Evolutionary conservation across 1,284 basidiomycete species (phyloP), one percentile per base, ranked within the genome.

Genomic region (Mrakiaceae sp.): DNA sequence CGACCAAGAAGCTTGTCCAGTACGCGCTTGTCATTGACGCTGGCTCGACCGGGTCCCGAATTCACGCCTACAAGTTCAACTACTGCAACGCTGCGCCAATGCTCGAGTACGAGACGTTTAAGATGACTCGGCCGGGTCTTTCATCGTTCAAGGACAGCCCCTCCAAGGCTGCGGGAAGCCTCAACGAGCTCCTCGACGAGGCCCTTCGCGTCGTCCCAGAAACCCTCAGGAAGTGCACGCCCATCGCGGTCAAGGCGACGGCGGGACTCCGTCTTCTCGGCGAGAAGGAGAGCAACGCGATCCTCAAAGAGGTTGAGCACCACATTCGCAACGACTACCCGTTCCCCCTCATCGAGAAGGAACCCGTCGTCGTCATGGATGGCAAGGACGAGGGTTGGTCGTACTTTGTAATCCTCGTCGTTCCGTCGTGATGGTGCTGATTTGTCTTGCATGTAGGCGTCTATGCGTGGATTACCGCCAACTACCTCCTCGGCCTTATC

Each of bases 21-120:
- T 98, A 90, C 75, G 93, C 91, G 0, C 83, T 98, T 71, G 97
- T 98, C 85, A 90, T 98, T 76, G 95, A 98, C 74, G 95, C 96
- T 0, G 96, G 95, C 14, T 97, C 93, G 50, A 97, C 93, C 0
- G 95, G 95, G 27, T 96, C 93, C 1, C 85, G 95, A 14, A 94
- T 98, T 72, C 95, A 98, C 80, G 84, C 98, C 42, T 98, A 98
- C 86, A 96, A 95, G 74, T 96, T 97, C 82, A 83, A 94, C 81
- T 88, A 94, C 79, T 96, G 93, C 79, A 81, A 81, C 0, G 76
- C 85, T 0, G 83, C 88, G 5, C 87, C 93, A 0, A 77, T 82
- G 61, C 89, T 91, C 75, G 95, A 98, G 74, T 90, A 94, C 78
- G 95, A 98, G 76, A 87, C 89, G 9, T 98, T 98, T 81, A 84